Base-by-base conservation (phyloP, 2,329 filamentous ascomycete genomes). In the Mollisiaceae sp. region DNA sequence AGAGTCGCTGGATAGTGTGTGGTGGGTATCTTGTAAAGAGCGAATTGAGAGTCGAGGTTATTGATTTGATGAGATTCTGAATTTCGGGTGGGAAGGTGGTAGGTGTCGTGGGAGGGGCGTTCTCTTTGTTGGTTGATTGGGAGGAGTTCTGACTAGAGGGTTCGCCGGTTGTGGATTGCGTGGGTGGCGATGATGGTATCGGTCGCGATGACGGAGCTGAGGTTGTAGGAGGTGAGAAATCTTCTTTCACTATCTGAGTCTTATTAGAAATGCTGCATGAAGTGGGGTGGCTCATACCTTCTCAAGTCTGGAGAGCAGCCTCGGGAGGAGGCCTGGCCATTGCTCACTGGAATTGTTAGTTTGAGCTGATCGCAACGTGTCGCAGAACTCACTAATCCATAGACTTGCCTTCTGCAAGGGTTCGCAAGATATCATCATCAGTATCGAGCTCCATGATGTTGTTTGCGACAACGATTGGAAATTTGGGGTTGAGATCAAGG, bases 1-100 rank as follows among this genome's bases (percentile, higher is more conserved):
- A 88, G 24, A 99, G 85, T 45, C 95, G 91, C 79, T 99, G 95
- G 67, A 97, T 86, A 2, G 95, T 98, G 77, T 98, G 93, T 0
- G 95, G 95, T 1, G 95, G 94, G 72, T 91, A 86, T 2, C 82
- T 81, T 24, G 86, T 76, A 78, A 99, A 99, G 70, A 85, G 86
- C 2, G 82, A 82, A 59, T 79, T 82, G 45, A 97, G 82, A 18
- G 89, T 88, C 6, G 78, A 78, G 45, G 79, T 83, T 69, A 92
- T 89, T 64, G 86, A 86, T 65, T 78, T 76, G 56, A 92, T 79
- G 75, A 92, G 86, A 62, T 84, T 82, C 64, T 83, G 79, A 59
- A 94, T 82, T 68, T 89, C 88, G 8, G 83, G 82, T 2, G 91
- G 90, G 15, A 94, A 82, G 20, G 81, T 78, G 47, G 81, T 81